phyloP scores from a whole-genome alignment of 2,329 filamentous ascomycete species.

The Pseudonectria foliicola region DNA sequence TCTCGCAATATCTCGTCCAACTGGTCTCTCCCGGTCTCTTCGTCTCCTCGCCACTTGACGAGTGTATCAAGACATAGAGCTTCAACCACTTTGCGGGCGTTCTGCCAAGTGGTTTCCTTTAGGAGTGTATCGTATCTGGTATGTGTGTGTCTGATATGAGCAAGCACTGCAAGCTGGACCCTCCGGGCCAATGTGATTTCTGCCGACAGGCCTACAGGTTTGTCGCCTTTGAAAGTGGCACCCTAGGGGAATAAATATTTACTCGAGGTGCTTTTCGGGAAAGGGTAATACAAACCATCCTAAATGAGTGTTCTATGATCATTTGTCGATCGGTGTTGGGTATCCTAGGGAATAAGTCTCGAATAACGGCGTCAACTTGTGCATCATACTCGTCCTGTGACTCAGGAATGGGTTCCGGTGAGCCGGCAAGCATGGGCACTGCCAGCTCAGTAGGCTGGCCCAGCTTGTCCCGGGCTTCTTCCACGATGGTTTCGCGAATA shows the following conservation, averaged over 20 bases:
- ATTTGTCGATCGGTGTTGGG: slow-evolving; percentile 56
- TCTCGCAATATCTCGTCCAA: slow-evolving; percentile 60
- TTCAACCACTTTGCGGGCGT: slow-evolving; percentile 55
- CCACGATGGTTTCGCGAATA: slow-evolving; percentile 51
- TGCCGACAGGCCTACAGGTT: slow-evolving; percentile 50
- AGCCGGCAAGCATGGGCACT: slow-evolving; percentile 18
- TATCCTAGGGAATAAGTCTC: slow-evolving; percentile 59
- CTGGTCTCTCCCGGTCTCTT: slow-evolving; percentile 61
- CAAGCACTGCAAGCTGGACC: slow-evolving; percentile 58
- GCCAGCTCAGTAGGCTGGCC: slow-evolving; percentile 18
- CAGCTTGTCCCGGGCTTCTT: slow-evolving; percentile 39
- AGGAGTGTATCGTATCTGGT: slow-evolving; percentile 58
- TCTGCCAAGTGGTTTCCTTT: slow-evolving; percentile 49
- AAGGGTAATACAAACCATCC: slow-evolving; percentile 41
- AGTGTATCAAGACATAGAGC: slow-evolving; percentile 55
- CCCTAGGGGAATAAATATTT: slow-evolving; percentile 32
- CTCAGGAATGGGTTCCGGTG: slow-evolving; percentile 52
- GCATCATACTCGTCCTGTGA: slow-evolving; percentile 53
- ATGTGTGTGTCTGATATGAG: slow-evolving; percentile 60
- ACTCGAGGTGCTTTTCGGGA: slow-evolving; percentile 1
- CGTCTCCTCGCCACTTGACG: slow-evolving; percentile 66
- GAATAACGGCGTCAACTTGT: slow-evolving; percentile 55
- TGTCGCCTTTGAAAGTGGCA: slow-evolving; percentile 42
- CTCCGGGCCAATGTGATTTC: slow-evolving; percentile 52
- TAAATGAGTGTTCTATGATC: slow-evolving; percentile 57